Base-by-base conservation (phyloP, 345 rosid genomes). In the Gossypium rotundifolium region DNA sequence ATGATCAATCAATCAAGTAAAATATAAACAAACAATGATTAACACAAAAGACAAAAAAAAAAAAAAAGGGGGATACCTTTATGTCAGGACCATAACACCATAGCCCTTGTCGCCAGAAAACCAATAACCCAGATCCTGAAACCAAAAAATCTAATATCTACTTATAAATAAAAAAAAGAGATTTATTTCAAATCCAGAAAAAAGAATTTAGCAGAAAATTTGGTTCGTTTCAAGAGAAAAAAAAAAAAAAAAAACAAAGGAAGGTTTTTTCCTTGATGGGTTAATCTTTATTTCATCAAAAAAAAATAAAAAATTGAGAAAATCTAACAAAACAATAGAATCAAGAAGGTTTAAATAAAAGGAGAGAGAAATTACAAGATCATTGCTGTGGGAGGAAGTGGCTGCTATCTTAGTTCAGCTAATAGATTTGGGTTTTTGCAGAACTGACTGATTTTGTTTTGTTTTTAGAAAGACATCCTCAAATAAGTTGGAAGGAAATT, bases 91-190 rank as follows among this genome's bases (percentile, higher is more conserved):
- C 72, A 75, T 13, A 52, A 40, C 68, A 17, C 65, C 18, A 44
- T 48, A 64, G 63, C 48, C 40, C 62, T 51, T 20, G 18, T 49
- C 52, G 22, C 51, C 38, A 57, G 65, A 77, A 81, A 77, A 70
- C 53, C 66, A 65, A 75, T 49, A 75, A 53, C 77, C 14, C 73
- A 46, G 77, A 75, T 81, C 79, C 70, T 60, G 58, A 78, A 52
- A 14, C 46, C 48, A 49, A 60, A 68, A 48, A 70, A 69, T 74
- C 75, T 12, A 75, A 53, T 52, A 17, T 13, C 12, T 53, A 12
- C 12, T 18, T 33, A 33, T 5, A 33, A 5, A 33, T 0, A 33
- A 1, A 27, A 54, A 62, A 29, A 29, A 1, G 23, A 22, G 1
- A 70, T 71, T 52, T 40, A 72, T 49, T 27, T 2, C 11, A 73